Conservation (phyloP, 2,329 filamentous ascomycete genomes). For the Colletotrichum sp. region DNA sequence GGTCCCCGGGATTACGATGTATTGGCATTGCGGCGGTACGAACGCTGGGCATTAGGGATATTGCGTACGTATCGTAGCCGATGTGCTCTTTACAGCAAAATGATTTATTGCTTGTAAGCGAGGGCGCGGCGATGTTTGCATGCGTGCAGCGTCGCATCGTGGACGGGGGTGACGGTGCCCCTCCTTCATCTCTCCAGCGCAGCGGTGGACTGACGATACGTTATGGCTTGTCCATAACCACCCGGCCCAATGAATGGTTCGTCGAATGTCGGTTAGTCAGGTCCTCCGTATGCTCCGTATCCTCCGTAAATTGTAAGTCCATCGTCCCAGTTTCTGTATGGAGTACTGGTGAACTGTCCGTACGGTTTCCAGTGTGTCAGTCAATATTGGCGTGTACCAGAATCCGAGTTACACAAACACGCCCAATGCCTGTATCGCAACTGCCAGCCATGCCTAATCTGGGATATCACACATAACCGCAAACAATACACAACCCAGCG, state of each 20-base stretch:
- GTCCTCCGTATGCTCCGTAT: background rate
- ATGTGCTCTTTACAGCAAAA: background rate
- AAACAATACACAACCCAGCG: background rate
- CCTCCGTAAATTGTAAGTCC: background rate
- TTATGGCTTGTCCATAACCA: background rate
- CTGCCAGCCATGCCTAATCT: background rate
- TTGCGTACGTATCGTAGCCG: background rate
- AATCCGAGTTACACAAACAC: background rate
- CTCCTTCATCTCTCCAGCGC: constrained; percentile 4
- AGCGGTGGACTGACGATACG: background rate
- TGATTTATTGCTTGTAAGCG: background rate
- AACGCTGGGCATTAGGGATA: background rate
- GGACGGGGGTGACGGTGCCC: background rate
- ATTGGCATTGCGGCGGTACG: background rate
- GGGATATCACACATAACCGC: background rate
- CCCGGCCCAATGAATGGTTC: background rate
- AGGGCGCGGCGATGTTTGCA: background rate
- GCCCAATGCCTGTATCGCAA: background rate
- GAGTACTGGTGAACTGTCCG: background rate
- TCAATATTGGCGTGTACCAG: background rate
- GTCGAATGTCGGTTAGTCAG: constrained; percentile 9
- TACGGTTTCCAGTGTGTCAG: background rate
- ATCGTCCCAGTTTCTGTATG: background rate
- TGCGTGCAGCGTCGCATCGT: background rate
- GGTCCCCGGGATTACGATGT: background rate